Evolutionary conservation across 169 alveolate genomes (phyloP), one percentile per base, ranked within the genome.

Genomic region (Blepharisma undulans): DNA sequence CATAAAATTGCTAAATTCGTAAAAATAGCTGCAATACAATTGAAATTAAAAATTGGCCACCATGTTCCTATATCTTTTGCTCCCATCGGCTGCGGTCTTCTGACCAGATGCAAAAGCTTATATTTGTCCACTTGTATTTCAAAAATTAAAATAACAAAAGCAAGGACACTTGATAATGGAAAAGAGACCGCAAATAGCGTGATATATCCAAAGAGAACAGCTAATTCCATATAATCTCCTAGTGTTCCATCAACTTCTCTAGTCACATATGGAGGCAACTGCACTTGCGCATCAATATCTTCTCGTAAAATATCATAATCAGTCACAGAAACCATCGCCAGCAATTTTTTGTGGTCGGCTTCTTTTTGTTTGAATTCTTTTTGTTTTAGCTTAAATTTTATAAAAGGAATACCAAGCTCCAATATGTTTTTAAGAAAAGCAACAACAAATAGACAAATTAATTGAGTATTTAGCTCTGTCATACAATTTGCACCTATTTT

Each of bases 121-220:
- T 29, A 76, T 48, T 61, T 30, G 59, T 88, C 92, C 6, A 88
- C 79, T 19, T 88, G 74, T 5, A 76, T 76, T 76, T 88, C 92
- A 30, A 76, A 18, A 0, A 76, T 4, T 19, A 74, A 16, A 32
- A 34, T n/a, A 30, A 88, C 5, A 34, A 25, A 72, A 25, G 80
- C 76, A 32, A 88, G 33, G 19, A 48, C 78, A 6, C 76, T 21
- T 22, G 87, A 76, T 76, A 88, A 25, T 33, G 92, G 92, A 88
- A 88, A 88, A 33, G 92, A 88, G 1, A 88, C 92, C 1, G 92
- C 74, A 76, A 88, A 88, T 22, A 88, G 76, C 7, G 92, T 88
- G 25, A 88, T 88, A 48, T 36, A 88, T 6, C 92, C 92, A 76
- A 76, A 88, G 21, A 74, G 18, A 10, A 88, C 25, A 16, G 78